Conservation (phyloP, 331 rosid species). For the Telfairia occidentalis region DNA sequence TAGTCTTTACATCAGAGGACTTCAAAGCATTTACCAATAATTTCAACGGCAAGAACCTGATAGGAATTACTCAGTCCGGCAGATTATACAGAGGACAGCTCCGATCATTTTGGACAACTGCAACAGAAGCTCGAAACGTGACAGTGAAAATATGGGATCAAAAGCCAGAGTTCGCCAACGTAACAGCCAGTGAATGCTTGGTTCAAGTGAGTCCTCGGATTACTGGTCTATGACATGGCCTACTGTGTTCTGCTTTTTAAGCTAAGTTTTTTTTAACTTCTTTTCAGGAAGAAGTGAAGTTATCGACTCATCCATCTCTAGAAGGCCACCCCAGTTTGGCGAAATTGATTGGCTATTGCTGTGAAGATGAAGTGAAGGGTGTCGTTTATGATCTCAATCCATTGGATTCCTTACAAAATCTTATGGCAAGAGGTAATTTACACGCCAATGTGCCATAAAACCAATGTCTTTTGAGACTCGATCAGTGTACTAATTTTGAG, state of each 20-base stretch:
- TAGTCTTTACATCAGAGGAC: slow-evolving; percentile 28
- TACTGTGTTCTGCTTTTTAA: background rate
- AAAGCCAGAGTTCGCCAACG: slow-evolving; percentile 15
- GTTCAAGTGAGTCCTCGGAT: slow-evolving; percentile 27
- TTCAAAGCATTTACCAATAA: slow-evolving; percentile 32
- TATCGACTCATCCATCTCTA: slow-evolving; percentile 30
- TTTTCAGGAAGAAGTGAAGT: slow-evolving; percentile 40
- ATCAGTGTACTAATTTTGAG: background rate
- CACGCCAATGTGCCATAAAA: background rate
- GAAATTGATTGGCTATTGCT: slow-evolving; percentile 42
- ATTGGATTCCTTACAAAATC: slow-evolving; percentile 34
- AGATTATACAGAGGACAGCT: slow-evolving; percentile 38
- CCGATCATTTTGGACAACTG: slow-evolving; percentile 1
- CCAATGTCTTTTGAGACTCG: background rate
- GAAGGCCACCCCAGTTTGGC: slow-evolving; percentile 31
- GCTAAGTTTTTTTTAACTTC: background rate
- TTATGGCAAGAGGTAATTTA: slow-evolving; percentile 34
- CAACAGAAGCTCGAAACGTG: slow-evolving; percentile 20
- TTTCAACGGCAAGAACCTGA: slow-evolving; percentile 30
- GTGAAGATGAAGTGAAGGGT: slow-evolving; percentile 38
- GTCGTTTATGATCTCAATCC: slow-evolving; percentile 50
- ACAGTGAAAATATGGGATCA: slow-evolving; percentile 43
- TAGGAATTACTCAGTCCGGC: slow-evolving; percentile 38
- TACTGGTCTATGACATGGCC: background rate
- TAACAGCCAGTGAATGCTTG: slow-evolving; percentile 20